A percentile compares a stretch with the other conserved stretches of the same genome.
Evolutionary conservation across 495 filamentous ascomycete species (phyloP).

Genomic region (Terfezia boudieri): DNA sequence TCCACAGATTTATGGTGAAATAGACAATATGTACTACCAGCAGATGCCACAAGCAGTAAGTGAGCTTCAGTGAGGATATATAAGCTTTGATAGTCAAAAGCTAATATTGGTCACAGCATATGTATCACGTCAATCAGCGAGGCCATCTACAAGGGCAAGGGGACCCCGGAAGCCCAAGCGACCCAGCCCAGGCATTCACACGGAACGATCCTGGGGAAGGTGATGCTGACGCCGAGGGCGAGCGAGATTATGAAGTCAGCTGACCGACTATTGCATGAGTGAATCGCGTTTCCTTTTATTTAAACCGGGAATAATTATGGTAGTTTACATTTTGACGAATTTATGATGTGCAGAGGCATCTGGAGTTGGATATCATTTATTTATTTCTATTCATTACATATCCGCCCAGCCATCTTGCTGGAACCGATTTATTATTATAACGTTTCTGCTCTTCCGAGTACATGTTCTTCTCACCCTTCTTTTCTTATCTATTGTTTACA

Average conservation of each 20-base stretch:
- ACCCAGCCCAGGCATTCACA: constrained; percentile 8
- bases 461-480: background rate
- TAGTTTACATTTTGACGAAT: background rate
- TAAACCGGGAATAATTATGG: background rate
- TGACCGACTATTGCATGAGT: constrained; percentile 4
- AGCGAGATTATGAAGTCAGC: constrained; percentile 33
- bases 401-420: background rate
- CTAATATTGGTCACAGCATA: constrained; percentile 22
- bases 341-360: background rate
- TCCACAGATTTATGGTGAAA: constrained; percentile 48
- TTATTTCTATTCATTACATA: background rate
- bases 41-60: constrained; percentile 65
- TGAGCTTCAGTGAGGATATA: background rate
- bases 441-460: background rate
- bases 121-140: constrained; percentile 35
- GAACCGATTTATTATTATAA: background rate
- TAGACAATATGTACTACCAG: constrained; percentile 74
- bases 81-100: constrained; percentile 8
- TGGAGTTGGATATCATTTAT: background rate
- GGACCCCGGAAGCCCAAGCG: constrained; percentile 14
- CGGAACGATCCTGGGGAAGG: constrained; percentile 27
- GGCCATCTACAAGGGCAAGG: constrained; percentile 25
- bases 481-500: background rate
- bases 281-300: too few species aligned
- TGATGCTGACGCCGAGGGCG: constrained; percentile 36